phyloP scores from a whole-genome alignment of 1,139 yeast genomes.

The Nakaseomyces glabratus region DNA sequence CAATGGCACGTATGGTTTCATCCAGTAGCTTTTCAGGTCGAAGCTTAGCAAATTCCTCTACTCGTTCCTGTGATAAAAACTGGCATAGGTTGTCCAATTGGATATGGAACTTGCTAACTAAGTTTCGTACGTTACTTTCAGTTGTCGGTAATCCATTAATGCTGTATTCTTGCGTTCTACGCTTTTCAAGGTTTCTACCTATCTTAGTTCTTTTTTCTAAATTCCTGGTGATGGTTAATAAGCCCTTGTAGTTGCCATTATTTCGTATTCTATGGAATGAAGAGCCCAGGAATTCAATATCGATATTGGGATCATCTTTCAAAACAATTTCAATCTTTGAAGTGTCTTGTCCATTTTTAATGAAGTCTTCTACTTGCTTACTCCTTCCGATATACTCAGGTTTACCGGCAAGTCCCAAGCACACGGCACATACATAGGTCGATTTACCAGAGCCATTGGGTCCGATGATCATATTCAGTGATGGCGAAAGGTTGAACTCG shows the following conservation, averaged over 20 bases:
- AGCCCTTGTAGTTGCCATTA: background rate
- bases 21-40: slow-evolving; percentile 64
- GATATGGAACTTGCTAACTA: slow-evolving; percentile 50
- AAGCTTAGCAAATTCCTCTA: slow-evolving; percentile 81
- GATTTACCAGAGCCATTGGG: slow-evolving; percentile 97
- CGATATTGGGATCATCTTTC: slow-evolving; percentile 35
- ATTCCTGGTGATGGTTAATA: slow-evolving; percentile 36
- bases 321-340: slow-evolving; percentile 60
- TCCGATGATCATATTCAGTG: slow-evolving; percentile 86
- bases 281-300: slow-evolving; percentile 22
- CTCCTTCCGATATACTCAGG: slow-evolving; percentile 76
- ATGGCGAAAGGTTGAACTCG: slow-evolving; percentile 73
- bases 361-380: slow-evolving; percentile 55
- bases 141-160: slow-evolving; percentile 41
- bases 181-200: slow-evolving; percentile 1
- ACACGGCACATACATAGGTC: slow-evolving; percentile 87
- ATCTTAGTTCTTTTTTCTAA: slow-evolving; percentile 2
- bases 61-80: slow-evolving; percentile 91
- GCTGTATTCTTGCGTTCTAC: slow-evolving; percentile 46
- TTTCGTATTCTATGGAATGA: slow-evolving; percentile 1
- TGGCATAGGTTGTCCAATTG: slow-evolving; percentile 91
- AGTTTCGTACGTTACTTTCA: slow-evolving; percentile 40
- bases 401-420: slow-evolving; percentile 80
- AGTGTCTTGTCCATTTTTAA: slow-evolving; percentile 57
- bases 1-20: slow-evolving; percentile 79